Evolutionary conservation across 2,329 filamentous ascomycete species (phyloP), one percentile per base, ranked within the genome.

Genomic region (Sordariomycetes sp.): DNA sequence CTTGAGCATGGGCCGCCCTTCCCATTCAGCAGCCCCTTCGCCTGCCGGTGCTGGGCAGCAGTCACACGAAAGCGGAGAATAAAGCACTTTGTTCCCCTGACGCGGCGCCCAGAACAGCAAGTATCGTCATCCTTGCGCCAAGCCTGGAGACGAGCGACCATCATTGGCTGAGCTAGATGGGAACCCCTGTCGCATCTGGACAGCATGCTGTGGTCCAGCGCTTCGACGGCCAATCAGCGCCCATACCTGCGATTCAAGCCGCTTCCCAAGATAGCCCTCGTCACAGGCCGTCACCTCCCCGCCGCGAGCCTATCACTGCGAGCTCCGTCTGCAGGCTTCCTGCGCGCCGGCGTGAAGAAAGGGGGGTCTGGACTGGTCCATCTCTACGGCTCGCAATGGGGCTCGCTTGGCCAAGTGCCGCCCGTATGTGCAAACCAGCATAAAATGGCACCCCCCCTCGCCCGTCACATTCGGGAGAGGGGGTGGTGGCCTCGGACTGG

Each of bases 371-470:
- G 48, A 53, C 34, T 43, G 46, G 55, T 14, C 51, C 25, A 53
- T 32, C 37, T 24, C 28, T 57, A n/a, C 48, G 48, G 48, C 18
- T 35, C 24, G 55, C 53, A 12, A 57, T 57, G 40, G 46, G 12
- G 34, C 28, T 32, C 28, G 28, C 28, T 32, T 32, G 28, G 28
- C 28, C 28, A 35, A 18, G 55, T 48, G 46, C 55, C 10, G 12
- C 7, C 28, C 18, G 48, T 46, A 57, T 57, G 50, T 53, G 55
- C 48, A 40, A 53, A 24, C n/a, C 48, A 34, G 37, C 48, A 48
- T 34, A 35, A 48, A 57, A 57, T 53, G 55, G 55, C 46, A 37
- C 40, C 55, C 55, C 28, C 40, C 59, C 54, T 25, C 61, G 18
- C 22, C 53, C 32, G 28, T 43, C 48, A 20, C 50, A 20, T 25